Conservation (phyloP, 2,329 filamentous ascomycete genomes). For the Xylariaceae sp. region DNA sequence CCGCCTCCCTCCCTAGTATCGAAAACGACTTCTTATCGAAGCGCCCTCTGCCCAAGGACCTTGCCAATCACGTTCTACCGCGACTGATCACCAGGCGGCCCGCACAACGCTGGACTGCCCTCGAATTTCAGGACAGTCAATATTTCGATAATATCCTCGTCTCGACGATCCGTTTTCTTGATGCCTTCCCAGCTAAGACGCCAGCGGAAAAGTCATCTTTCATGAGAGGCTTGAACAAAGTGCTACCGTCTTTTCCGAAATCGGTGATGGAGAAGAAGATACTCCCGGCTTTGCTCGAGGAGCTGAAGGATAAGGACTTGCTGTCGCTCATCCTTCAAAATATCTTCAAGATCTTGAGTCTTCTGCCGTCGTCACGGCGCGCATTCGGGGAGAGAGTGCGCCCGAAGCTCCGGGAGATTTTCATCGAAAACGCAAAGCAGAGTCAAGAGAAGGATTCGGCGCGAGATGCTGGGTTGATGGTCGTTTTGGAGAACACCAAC, state of each 20-base stretch:
- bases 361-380: conserved; percentile 70
- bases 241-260: conserved; percentile 86
- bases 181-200: conserved; percentile 86
- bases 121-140: conserved; percentile 88
- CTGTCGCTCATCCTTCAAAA: conserved; percentile 83
- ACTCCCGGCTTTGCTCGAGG: conserved; percentile 80
- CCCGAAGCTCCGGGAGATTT: conserved; percentile 78
- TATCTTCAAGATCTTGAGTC: conserved; percentile 80
- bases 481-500: conserved; percentile 77
- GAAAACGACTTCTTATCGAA: conserved; percentile 82
- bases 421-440: conserved; percentile 57
- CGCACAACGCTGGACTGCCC: conserved; percentile 78
- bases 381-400: conserved; percentile 81
- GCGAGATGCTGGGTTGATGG: conserved; percentile 85
- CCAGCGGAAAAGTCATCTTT: conserved; percentile 87
- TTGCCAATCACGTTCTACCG: conserved; percentile 71
- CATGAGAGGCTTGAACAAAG: conserved; percentile 78
- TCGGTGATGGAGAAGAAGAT: conserved; percentile 94
- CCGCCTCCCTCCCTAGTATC: conserved; percentile 70
- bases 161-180: conserved; percentile 91
- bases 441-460: conserved; percentile 70
- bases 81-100: conserved; percentile 81
- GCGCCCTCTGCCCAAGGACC: conserved; percentile 71
- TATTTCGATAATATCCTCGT: conserved; percentile 98
- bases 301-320: conserved; percentile 87